phyloP scores from a whole-genome alignment of 2,329 filamentous ascomycete species.

The Penicillium sp. region DNA sequence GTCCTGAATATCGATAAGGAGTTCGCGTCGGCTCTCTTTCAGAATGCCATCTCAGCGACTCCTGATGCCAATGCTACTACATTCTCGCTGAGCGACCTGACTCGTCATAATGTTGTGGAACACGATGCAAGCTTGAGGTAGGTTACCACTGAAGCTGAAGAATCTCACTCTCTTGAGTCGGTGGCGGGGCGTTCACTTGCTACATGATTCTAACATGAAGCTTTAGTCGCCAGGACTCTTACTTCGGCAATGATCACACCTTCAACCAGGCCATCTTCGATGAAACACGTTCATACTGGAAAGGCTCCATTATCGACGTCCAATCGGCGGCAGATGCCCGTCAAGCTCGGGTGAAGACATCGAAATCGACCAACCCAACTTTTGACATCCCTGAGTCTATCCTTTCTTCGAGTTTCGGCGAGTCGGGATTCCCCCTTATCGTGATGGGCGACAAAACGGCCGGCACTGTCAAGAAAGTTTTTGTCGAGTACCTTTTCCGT shows the following conservation, averaged over 20 bases:
- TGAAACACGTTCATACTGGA: slow-evolving; percentile 10
- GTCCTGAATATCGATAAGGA: slow-evolving; percentile 12
- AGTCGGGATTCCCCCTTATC: neutral
- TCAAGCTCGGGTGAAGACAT: neutral
- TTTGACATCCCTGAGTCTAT: neutral
- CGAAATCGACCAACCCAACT: slow-evolving; percentile 1
- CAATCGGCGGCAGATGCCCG: neutral
- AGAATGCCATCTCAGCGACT: slow-evolving; percentile 2
- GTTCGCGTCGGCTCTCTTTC: neutral
- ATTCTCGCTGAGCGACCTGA: slow-evolving; percentile 11
- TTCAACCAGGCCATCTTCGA: slow-evolving; percentile 11
- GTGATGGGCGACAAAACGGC: neutral
- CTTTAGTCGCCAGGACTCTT: slow-evolving; percentile 10
- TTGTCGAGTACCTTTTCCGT: slow-evolving; percentile 6
- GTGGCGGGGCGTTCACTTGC: neutral
- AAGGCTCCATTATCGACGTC: slow-evolving; percentile 1
- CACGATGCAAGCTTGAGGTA: slow-evolving; percentile 26
- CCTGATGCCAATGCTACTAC: slow-evolving; percentile 9
- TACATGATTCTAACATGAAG: neutral
- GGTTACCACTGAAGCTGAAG: neutral
- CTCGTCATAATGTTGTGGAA: slow-evolving; percentile 16
- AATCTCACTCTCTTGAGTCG: neutral
- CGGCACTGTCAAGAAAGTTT: neutral
- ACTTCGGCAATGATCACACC: slow-evolving; percentile 8
- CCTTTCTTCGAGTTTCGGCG: neutral